Evolutionary conservation across 2,329 filamentous ascomycete genomes (phyloP), one percentile per base, ranked within the genome.

Genomic region (Ophiosphaerella herpotricha): DNA sequence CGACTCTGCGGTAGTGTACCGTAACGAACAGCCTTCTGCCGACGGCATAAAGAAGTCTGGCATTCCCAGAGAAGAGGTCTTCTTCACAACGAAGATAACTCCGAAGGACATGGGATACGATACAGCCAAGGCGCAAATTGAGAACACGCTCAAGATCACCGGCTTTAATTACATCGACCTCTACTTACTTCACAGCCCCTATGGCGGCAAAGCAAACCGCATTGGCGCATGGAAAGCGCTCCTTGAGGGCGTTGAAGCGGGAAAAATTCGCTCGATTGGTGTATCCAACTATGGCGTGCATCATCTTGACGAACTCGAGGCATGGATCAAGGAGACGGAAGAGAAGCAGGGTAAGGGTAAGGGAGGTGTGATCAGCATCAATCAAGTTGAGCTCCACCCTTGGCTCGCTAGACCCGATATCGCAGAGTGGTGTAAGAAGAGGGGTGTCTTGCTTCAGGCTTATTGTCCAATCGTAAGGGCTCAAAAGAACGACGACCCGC

Each of bases 361-460:
- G 58, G 83, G 82, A 4, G 90, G 90, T 21, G 77, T 90, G 35
- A 82, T 96, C 64, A 88, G 86, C 53, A 88, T 96, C 33, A 91
- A 90, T 35, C 92, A 96, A 74, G 56, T 74, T 74, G 92, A 97
- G 75, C 77, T 97, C 9, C 92, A 97, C 73, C 92, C 92, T 1
- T 97, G 91, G 91, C 84, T 91, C 36, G 80, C 85, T 7, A 81
- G 91, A n/a, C 77, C 80, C 18, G 91, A 96, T 65, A 90, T 97
- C 53, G 85, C 86, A 7, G 77, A 83, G 39, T 97, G 91, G 91
- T 89, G 88, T 61, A 72, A 79, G 55, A 79, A 86, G 71, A 71
- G 77, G 46, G 73, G 68, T 29, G 70, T 80, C 1, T 45, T 81
- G 4, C 59, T 79, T 18, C 75, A 81, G 60, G 78, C 78, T n/a